Base-by-base conservation (phyloP, 306 rosid species). In the Prinsepia uniflora region DNA sequence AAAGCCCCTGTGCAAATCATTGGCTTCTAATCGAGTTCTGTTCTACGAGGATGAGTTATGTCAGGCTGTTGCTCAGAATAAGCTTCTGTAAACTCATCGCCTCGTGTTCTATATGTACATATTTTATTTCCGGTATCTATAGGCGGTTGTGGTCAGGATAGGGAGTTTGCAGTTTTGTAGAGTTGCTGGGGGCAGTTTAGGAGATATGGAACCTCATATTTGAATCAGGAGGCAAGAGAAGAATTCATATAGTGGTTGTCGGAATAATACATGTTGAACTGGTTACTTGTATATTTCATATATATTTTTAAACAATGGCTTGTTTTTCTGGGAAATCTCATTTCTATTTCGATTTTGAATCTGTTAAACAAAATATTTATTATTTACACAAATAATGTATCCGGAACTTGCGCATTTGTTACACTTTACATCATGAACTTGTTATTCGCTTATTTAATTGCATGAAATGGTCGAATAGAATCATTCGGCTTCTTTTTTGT, bases 31-130 rank as follows among this genome's bases (percentile, higher is more conserved):
- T 80, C 81, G 97, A 75, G 97, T 87, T 77, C 81, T 94, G 48
- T 94, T 94, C 81, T 91, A 84, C n/a, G 99, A 91, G 84, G 99
- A 94, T 30, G 98, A 94, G 71, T 80, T 90, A 56, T 94, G 98
- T 70, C 88, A 94, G 78, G 98, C 98, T 54, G 98, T 94, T 75
- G 95, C 96, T 72, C 98, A 94, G 82, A 94, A 94, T 71, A 94
- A 89, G 67, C 98, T 90, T 75, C 92, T 79, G 68, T 90, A 84
- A 89, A 18, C 45, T 22, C 48, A 24, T 70, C 46, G 68, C 72
- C 79, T 80, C 46, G 17, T 54, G 72, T 58, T 67, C 69, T 4
- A 71, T 75, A 75, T 88, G 80, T 89, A 87, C 81, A 93, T 79
- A 75, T 75, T 48, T 57, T 72, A 13, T 57, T 36, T 40, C 57